Percentiles rank a stretch among this genome's conserved stretches.
phyloP scores from a whole-genome alignment of 768 basidiomycete genomes.

The Galerina sulciceps region DNA sequence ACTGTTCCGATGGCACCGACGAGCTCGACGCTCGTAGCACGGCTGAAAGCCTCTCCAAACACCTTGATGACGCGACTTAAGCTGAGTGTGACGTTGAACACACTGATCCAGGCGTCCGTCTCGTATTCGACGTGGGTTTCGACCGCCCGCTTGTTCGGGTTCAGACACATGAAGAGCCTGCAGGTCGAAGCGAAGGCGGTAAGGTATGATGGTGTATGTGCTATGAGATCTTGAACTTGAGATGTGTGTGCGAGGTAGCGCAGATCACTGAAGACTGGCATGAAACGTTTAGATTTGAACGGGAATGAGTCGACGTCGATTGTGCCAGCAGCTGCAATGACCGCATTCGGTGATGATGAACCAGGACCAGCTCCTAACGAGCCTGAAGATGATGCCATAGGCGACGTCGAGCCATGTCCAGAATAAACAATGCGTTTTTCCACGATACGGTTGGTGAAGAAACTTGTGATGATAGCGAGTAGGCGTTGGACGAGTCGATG shows the following conservation, averaged over 20 bases:
- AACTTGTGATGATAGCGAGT: slow-evolving; percentile 83
- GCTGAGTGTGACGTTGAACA: slow-evolving; percentile 93
- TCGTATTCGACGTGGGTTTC: slow-evolving; percentile 94
- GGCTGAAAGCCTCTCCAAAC: slow-evolving; percentile 83
- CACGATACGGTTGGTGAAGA: slow-evolving; percentile 90
- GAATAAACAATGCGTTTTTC: slow-evolving; percentile 69
- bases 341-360: slow-evolving; percentile 9
- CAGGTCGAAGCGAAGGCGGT: slow-evolving; percentile 76
- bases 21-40: slow-evolving; percentile 50
- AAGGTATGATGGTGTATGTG: slow-evolving; percentile 68
- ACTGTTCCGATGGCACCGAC: slow-evolving; percentile 70
- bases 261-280: slow-evolving; percentile 92
- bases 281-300: slow-evolving; percentile 95
- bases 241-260: slow-evolving; percentile 83
- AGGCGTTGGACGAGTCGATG: slow-evolving; percentile 78
- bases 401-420: slow-evolving; percentile 18
- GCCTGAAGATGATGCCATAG: background rate
- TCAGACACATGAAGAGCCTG: slow-evolving; percentile 91
- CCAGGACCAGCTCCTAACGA: background rate
- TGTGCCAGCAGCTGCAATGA: slow-evolving; percentile 17
- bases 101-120: slow-evolving; percentile 94
- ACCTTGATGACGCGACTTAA: slow-evolving; percentile 88
- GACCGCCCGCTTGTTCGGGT: slow-evolving; percentile 84
- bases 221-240: slow-evolving; percentile 81
- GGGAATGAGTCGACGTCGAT: slow-evolving; percentile 85